Conservation (phyloP, 192 early-diverging fungal species). For the Coemansia sp. region DNA sequence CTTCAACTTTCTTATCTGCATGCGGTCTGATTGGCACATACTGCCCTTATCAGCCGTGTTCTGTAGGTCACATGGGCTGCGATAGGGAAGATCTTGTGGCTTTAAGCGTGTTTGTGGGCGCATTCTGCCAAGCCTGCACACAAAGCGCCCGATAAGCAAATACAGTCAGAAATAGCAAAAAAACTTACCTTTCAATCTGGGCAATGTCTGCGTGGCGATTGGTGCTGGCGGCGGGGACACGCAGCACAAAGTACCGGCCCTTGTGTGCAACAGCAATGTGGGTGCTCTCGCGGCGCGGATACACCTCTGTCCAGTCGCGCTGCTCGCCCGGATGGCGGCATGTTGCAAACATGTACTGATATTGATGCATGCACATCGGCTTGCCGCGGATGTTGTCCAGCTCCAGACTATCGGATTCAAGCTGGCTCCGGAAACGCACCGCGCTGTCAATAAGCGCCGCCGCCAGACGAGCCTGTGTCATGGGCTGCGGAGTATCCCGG, state of each 20-base stretch:
- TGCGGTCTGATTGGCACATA: slow-evolving; percentile 2
- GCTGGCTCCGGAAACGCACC: slow-evolving; percentile 58
- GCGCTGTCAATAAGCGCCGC: slow-evolving; percentile 67
- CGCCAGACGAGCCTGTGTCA: slow-evolving; percentile 56
- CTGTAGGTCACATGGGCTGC: slow-evolving; percentile 3
- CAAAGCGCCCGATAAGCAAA: slow-evolving; percentile 4
- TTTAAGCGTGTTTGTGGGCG: no score
- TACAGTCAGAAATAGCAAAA: not conserved
- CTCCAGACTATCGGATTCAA: slow-evolving; percentile 63
- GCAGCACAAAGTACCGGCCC: slow-evolving; percentile 76
- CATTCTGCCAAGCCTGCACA: no score
- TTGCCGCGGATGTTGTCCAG: slow-evolving; percentile 69
- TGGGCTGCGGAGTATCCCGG: slow-evolving; percentile 36
- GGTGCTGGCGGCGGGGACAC: slow-evolving; percentile 37
- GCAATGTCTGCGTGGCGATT: slow-evolving; percentile 40
- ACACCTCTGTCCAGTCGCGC: slow-evolving; percentile 66
- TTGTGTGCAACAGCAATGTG: slow-evolving; percentile 73
- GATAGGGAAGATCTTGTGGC: not conserved
- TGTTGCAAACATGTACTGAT: slow-evolving; percentile 81
- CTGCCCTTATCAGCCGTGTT: slow-evolving; percentile 1
- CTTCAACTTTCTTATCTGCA: slow-evolving; percentile 1
- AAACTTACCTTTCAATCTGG: slow-evolving; percentile 56
- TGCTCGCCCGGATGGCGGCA: slow-evolving; percentile 70
- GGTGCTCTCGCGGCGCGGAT: slow-evolving; percentile 62
- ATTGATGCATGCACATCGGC: slow-evolving; percentile 81